Evolutionary conservation across 768 basidiomycete species (phyloP).

Genomic region (Chlorophyllum brunneum): DNA sequence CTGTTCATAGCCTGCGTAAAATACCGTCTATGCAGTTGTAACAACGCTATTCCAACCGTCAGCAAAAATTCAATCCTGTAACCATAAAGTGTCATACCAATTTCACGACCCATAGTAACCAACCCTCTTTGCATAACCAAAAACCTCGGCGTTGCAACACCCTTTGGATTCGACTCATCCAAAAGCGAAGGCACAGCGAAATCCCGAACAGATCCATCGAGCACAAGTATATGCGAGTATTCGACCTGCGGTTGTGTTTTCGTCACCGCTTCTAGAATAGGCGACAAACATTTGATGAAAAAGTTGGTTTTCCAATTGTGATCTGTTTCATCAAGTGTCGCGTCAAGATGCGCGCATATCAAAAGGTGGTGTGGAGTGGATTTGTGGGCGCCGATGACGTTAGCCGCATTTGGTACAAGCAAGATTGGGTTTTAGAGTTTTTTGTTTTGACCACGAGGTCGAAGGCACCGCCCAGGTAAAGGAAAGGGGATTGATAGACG

Average conservation of each 20-base stretch:
- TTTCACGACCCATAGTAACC: constrained; percentile 57
- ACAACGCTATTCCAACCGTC: constrained; percentile 41
- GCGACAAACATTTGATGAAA: constrained; percentile 58
- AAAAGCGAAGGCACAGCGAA: constrained; percentile 51
- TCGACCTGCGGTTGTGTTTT: constrained; percentile 42
- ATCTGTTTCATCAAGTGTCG: constrained; percentile 34
- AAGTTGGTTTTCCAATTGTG: constrained; percentile 72
- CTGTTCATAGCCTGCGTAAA: constrained; percentile 64
- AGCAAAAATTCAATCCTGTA: no score
- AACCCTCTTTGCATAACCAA: constrained; percentile 63
- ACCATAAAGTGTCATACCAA: constrained; percentile 51
- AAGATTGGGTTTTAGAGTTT: no score
- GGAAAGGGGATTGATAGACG: no score
- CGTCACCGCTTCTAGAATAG: constrained; percentile 56
- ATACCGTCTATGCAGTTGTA: constrained; percentile 64
- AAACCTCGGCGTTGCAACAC: constrained; percentile 38
- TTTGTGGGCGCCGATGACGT: no score
- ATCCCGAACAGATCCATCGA: constrained; percentile 54
- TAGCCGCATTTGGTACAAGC: no score
- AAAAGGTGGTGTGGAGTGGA: no score
- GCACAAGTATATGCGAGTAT: constrained; percentile 47
- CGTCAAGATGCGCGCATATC: not conserved
- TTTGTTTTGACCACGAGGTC: no score
- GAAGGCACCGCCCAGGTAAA: no score
- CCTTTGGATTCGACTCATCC: constrained; percentile 35